Evolutionary conservation across 495 filamentous ascomycete genomes (phyloP).

Genomic region (Podospora tetraspora): DNA sequence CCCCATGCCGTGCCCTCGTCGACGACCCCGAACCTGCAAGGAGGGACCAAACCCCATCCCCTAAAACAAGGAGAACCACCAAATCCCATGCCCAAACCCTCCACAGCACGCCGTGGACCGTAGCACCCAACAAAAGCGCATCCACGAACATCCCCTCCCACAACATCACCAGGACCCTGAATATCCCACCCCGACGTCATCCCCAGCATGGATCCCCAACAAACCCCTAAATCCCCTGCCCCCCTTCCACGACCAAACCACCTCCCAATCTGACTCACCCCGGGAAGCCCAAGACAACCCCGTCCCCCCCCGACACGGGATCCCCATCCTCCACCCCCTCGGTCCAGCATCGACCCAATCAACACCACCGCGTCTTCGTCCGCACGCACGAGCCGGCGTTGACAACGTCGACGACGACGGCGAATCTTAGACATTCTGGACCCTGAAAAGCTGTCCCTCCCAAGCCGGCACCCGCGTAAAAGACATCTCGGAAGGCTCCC

Average conservation of each 20-base stretch:
- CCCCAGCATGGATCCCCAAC: background rate
- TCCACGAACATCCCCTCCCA: background rate
- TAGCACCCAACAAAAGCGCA: background rate
- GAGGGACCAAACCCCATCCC: background rate
- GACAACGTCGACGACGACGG: too few species aligned
- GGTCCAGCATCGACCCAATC: background rate
- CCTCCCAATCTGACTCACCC: background rate
- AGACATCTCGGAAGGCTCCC: background rate
- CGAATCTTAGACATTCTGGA: background rate
- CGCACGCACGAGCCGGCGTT: too few species aligned
- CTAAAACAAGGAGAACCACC: background rate
- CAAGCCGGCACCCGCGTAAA: background rate
- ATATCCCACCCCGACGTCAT: background rate
- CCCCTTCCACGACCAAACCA: background rate
- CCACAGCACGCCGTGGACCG: background rate
- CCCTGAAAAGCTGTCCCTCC: background rate
- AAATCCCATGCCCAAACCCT: background rate
- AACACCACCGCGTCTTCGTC: background rate
- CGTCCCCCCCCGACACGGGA: background rate
- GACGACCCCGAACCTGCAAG: background rate
- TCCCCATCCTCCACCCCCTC: background rate
- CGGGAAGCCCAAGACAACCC: background rate
- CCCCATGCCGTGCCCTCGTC: background rate
- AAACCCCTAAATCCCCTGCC: background rate
- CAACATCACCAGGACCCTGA: background rate